These are phyloP conservation scores for Candida verbasci DNA, from an alignment of 805 yeast species.

Conservation along the genomic window DNA sequence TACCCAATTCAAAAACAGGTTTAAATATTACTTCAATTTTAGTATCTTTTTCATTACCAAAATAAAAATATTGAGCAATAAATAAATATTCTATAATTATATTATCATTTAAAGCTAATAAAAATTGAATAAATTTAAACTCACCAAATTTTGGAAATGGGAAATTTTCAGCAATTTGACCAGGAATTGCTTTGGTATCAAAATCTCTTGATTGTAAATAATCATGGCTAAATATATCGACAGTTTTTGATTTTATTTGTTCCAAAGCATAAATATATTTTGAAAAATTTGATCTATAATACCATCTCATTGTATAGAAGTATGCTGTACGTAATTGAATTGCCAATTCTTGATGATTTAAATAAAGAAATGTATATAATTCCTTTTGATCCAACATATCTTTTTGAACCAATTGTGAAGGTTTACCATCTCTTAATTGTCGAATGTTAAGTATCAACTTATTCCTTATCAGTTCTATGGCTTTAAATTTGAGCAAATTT, in stretches of 20 bases:
- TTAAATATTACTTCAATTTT: conserved; percentile 36
- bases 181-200: conserved; percentile 60
- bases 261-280: conserved; percentile 72
- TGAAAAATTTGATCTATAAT: conserved; percentile 73
- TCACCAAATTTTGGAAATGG: conserved; percentile 67
- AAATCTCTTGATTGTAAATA: conserved; percentile 51
- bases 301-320: conserved; percentile 88
- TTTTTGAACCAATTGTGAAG: conserved; percentile 74
- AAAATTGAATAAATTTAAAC: conserved; percentile 66
- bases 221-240: conserved; percentile 61
- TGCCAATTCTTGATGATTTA: conserved; percentile 60
- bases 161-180: conserved; percentile 80
- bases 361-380: conserved; percentile 51
- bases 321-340: conserved; percentile 75
- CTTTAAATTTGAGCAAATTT: conserved; percentile 52
- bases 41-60: conserved; percentile 32
- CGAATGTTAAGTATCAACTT: conserved; percentile 63
- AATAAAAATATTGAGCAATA: conserved; percentile 63
- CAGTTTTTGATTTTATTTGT: conserved; percentile 49
- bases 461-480: conserved; percentile 73
- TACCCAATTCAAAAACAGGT: conserved; percentile 36
- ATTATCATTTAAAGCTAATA: conserved; percentile 70
- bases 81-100: conserved; percentile 73
- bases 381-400: conserved; percentile 61
- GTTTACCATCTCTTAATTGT: conserved; percentile 50